Base-by-base conservation (phyloP, 257 asterid species). In the Verbascum thapsus region DNA sequence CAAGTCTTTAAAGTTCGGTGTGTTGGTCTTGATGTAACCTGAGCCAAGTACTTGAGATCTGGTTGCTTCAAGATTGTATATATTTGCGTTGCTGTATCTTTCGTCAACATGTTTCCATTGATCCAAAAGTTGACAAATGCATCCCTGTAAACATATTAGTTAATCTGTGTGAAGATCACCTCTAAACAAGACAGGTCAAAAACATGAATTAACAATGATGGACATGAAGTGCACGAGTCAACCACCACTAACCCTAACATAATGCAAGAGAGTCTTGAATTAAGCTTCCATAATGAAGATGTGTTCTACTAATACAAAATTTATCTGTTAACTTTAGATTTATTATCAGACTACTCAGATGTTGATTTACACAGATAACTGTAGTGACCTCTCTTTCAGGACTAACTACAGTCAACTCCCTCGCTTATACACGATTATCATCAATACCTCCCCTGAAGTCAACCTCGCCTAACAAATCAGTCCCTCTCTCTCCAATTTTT, bases 101-200 rank as follows among this genome's bases (percentile, higher is more conserved):
- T 94, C 9, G 90, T 82, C 88, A 94, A 80, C 94, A 90, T 84
- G 76, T 83, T 94, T 50, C 83, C 86, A 53, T 84, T 84, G 66
- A 90, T 71, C 97, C 99, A 94, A 76, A 76, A 87, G 64, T 94
- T 83, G 11, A 84, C 95, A 84, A 94, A 94, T 11, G 97, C 95
- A 80, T 87, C 97, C 82, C 99, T 94, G 78, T 66, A 60, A 40
- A 55, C 76, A 76, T 19, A 60, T 61, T 38, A 67, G 52, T 10
- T n/a, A 34, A 44, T 63, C 18, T 3, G 13, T 67, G 63, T 53
- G 52, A 76, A 54, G 23, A 56, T 52, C 39, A 53, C 19, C 41
- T 56, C 48, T 35, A 40, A 68, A 57, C 58, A 74, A 15, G 53
- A 55, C 53, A 7, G 50, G 23, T 51, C 32, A 50, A 52, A 57